Percentiles rank a stretch among this genome's conserved stretches.
These are phyloP conservation scores for Aspergillus mulundensis DNA, from an alignment of 495 filamentous ascomycete species.

Conservation along the genomic window DNA sequence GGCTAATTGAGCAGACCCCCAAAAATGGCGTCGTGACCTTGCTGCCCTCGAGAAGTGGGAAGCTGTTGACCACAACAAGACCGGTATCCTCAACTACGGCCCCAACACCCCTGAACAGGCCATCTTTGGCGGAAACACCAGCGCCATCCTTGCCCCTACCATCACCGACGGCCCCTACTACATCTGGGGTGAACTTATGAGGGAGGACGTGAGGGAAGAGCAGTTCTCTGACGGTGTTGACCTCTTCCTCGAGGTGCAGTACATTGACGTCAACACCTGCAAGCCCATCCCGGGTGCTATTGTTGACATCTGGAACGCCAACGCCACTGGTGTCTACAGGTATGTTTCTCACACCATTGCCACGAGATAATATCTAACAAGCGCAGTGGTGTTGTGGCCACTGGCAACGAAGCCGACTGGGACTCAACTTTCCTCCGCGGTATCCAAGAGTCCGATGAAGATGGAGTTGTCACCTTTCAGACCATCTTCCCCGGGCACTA, in stretches of 20 bases:
- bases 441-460: slow-evolving; percentile 47
- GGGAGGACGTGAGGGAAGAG: slow-evolving; percentile 42
- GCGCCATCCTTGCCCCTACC: slow-evolving; percentile 51
- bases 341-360: slow-evolving; percentile 2
- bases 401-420: slow-evolving; percentile 34
- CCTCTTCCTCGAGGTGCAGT: slow-evolving; percentile 44
- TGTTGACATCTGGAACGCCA: slow-evolving; percentile 43
- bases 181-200: slow-evolving; percentile 46
- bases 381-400: slow-evolving; percentile 28
- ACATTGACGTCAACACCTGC: slow-evolving; percentile 44
- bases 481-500: slow-evolving; percentile 61
- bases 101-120: slow-evolving; percentile 25
- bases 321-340: slow-evolving; percentile 52
- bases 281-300: slow-evolving; percentile 27
- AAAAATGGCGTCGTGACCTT: slow-evolving; percentile 30
- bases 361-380: neutral
- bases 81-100: slow-evolving; percentile 22
- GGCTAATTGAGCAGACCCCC: slow-evolving; percentile 16
- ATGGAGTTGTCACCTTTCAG: slow-evolving; percentile 55
- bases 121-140: slow-evolving; percentile 51
- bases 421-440: slow-evolving; percentile 52
- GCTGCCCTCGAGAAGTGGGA: slow-evolving; percentile 48
- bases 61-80: slow-evolving; percentile 45
- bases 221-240: slow-evolving; percentile 42
- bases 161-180: slow-evolving; percentile 54